Evolutionary conservation across 257 asterid genomes (phyloP).

Genomic region (Petunia secreta): DNA sequence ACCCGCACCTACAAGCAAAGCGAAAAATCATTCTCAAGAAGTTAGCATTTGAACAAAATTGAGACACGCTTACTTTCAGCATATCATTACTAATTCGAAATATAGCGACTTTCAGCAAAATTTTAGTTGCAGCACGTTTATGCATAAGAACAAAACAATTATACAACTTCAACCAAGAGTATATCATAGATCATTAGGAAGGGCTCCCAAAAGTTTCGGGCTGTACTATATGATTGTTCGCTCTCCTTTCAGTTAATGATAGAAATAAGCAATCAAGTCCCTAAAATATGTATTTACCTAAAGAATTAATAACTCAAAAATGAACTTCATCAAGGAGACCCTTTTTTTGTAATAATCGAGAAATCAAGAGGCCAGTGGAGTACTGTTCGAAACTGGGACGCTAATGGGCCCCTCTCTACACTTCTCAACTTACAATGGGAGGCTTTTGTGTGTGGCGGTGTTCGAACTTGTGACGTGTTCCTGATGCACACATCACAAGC

Average conservation of each 20-base stretch:
- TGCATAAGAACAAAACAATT: conserved; percentile 7
- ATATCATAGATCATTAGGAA: conserved; percentile 2
- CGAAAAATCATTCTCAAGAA: not conserved
- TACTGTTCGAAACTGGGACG: no score
- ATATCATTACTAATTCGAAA: not conserved
- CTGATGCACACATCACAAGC: no score
- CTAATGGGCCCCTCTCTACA: no score
- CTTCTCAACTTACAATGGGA: no score
- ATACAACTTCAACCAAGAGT: not conserved
- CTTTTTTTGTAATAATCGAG: no score
- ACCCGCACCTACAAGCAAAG: not conserved
- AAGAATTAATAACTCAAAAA: not conserved
- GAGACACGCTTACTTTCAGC: not conserved
- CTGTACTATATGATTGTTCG: not conserved
- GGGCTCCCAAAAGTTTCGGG: not conserved
- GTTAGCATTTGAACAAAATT: not conserved
- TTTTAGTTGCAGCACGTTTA: not conserved
- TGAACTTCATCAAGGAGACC: not conserved
- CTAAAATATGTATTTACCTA: not conserved
- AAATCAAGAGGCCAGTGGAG: no score
- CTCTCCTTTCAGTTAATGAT: conserved; percentile 1
- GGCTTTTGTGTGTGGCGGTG: no score
- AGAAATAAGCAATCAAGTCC: not conserved
- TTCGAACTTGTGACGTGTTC: no score
- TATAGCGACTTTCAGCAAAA: not conserved